Evolutionary conservation across 2,329 filamentous ascomycete species (phyloP).

Genomic region (Fusarium nygamai): DNA sequence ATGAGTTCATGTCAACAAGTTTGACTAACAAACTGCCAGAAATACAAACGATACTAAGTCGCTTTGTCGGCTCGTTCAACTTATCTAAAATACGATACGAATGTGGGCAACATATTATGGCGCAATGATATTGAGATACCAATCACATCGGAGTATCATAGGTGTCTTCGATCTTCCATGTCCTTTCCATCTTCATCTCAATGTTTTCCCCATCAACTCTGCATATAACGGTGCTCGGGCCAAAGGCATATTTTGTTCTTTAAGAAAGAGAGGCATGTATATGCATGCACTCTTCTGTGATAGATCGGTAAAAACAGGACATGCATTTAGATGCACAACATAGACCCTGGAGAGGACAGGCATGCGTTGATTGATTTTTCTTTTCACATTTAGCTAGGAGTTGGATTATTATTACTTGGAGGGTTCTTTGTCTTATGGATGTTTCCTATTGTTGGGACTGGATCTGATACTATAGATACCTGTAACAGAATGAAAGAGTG

Average conservation of each 20-base stretch:
- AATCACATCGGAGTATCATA: slow-evolving; percentile 1
- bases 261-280: slow-evolving; percentile 25
- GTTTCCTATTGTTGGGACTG: background rate
- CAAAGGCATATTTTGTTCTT: slow-evolving; percentile 24
- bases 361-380: background rate
- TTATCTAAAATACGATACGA: slow-evolving; percentile 4
- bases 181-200: slow-evolving; percentile 12
- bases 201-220: background rate
- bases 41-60: slow-evolving; percentile 59
- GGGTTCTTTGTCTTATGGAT: background rate
- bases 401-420: slow-evolving; percentile 14
- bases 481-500: slow-evolving; percentile 32
- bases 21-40: slow-evolving; percentile 47
- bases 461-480: slow-evolving; percentile 33
- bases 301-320: slow-evolving; percentile 38
- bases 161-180: slow-evolving; percentile 1
- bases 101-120: slow-evolving; percentile 13
- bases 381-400: slow-evolving; percentile 20
- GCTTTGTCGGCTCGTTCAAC: background rate
- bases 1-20: background rate
- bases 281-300: slow-evolving; percentile 19
- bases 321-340: slow-evolving; percentile 28
- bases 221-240: slow-evolving; percentile 29
- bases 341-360: slow-evolving; percentile 31
- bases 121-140: slow-evolving; percentile 22